Evolutionary conservation across 768 basidiomycete genomes (phyloP), one percentile per base, ranked within the genome.

Genomic region (Mycena venus): DNA sequence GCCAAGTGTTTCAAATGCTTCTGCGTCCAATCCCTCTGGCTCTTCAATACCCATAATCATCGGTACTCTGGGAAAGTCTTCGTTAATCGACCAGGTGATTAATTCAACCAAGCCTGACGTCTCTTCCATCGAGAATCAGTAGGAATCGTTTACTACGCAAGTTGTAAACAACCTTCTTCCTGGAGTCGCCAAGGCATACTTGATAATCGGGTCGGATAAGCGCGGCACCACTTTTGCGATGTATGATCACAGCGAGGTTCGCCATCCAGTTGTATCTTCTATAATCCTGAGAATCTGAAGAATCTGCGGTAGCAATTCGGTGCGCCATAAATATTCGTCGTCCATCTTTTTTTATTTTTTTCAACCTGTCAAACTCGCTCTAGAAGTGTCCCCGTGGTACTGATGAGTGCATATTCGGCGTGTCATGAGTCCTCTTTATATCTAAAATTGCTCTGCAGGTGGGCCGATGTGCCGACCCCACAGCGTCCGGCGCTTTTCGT

Each of bases 331-430:
- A 61, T 63, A 79, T 75, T 11, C 21, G 25, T 14, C 51, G 21
- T 10, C 25, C 25, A 23, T 61, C 59, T 74, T 70, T 49, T 8
- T 73, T 70, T 38, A 6, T 4, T 23, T 68, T 42, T 42, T 42
- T 42, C 10, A 53, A 67, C 69, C 63, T 34, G 29, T 31, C 42
- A 42, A 53, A 53, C 76, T 75, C 76, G 73, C 25, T 40, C 40
- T 62, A 91, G 90, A 91, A 68, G 91, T 92, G 36, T 92, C 91
- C n/a, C 91, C 91, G n/a, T 92, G 91, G 91, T 91, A 89, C 71
- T 92, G 90, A 42, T n/a, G n/a, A n/a, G n/a, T n/a, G n/a, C n/a
- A n/a, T n/a, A n/a, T n/a, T n/a, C n/a, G n/a, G n/a, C n/a, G n/a
- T n/a, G n/a, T n/a, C n/a, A n/a, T n/a, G n/a, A n/a, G n/a, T n/a